Evolutionary conservation across 495 filamentous ascomycete genomes (phyloP).

Genomic region (Aspergillus conjunctus): DNA sequence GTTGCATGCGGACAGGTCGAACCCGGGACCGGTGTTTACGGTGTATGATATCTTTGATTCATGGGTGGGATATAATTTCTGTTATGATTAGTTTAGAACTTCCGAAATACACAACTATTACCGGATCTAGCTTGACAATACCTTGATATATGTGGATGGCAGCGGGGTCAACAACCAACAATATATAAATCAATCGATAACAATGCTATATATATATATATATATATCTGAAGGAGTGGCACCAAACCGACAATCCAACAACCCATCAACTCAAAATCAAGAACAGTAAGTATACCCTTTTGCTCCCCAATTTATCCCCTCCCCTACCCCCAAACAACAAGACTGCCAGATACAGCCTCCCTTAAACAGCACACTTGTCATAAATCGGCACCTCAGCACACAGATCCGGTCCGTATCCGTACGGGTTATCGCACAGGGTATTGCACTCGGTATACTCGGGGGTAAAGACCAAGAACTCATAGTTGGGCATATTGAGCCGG

Average conservation of each 20-base stretch:
- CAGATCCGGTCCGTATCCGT: conserved; percentile 33
- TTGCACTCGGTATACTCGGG: conserved; percentile 43
- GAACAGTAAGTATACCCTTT: not conserved
- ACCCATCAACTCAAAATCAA: not conserved
- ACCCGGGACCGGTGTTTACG: conserved; percentile 20
- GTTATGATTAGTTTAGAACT: not conserved
- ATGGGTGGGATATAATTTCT: conserved; percentile 9
- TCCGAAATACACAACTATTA: not conserved
- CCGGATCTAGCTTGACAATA: too few relatives aligned
- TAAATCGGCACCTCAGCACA: conserved; percentile 42
- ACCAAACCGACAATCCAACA: not conserved
- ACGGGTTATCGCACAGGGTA: conserved; percentile 42
- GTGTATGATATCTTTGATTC: conserved; percentile 17
- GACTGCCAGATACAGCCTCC: too few relatives aligned
- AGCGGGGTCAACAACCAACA: not conserved
- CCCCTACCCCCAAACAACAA: not conserved
- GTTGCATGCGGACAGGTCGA: conserved; percentile 14
- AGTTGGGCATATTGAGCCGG: conserved; percentile 43
- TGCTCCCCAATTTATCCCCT: not conserved
- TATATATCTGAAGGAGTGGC: conserved; percentile 4
- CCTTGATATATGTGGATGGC: too few relatives aligned
- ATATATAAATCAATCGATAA: not conserved
- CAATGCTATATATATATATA: conserved; percentile 7
- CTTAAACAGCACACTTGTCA: conserved; percentile 35
- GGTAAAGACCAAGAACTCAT: conserved; percentile 47